Evolutionary conservation across 2,329 filamentous ascomycete species (phyloP).

Genomic region (Fusarium napiforme): DNA sequence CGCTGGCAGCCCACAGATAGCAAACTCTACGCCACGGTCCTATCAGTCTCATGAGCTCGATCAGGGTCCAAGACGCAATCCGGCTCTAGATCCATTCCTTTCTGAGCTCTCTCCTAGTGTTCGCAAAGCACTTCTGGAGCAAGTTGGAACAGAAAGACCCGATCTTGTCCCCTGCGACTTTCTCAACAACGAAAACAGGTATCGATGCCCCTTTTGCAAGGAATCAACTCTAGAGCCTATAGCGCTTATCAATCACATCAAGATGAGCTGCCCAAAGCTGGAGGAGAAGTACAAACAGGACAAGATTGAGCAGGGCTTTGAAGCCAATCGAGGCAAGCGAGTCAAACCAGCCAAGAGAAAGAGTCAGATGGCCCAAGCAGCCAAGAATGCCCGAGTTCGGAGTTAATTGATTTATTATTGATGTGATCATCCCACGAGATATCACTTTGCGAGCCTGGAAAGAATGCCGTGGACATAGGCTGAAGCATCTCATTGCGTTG

Average conservation of each 20-base stretch:
- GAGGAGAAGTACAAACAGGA: neutral
- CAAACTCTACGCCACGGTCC: conserved; percentile 2
- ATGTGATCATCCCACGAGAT: neutral
- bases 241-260: conserved; percentile 9
- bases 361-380: neutral
- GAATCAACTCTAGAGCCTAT: neutral
- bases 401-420: neutral
- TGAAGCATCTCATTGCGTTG: neutral
- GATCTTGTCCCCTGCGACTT: conserved; percentile 2
- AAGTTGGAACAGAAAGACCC: neutral
- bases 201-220: conserved; percentile 20
- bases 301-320: neutral
- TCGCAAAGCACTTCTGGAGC: neutral
- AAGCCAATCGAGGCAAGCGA: neutral
- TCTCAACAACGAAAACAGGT: neutral
- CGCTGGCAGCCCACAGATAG: neutral
- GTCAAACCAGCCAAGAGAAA: neutral
- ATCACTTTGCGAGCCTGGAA: neutral
- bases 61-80: neutral
- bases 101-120: neutral
- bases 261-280: neutral
- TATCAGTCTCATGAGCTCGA: neutral
- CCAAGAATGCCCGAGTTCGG: neutral
- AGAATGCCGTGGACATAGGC: neutral
- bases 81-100: neutral